Conservation (phyloP, 495 filamentous ascomycete genomes). For the Podospora conica region DNA sequence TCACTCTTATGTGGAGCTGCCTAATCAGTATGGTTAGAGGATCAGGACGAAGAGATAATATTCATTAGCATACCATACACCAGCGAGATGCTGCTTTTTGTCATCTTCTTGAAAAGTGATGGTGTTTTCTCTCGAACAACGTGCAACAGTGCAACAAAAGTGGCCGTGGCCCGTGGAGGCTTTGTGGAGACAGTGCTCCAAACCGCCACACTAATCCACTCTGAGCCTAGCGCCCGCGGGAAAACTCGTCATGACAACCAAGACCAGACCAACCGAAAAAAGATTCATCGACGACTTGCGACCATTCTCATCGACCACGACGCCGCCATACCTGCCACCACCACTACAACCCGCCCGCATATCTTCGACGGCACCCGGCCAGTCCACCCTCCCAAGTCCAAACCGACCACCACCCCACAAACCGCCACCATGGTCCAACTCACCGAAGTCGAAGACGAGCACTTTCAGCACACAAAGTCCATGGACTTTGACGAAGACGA, state of each 20-base stretch:
- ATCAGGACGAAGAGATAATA: not conserved
- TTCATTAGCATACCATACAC: not conserved
- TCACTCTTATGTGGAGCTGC: not conserved
- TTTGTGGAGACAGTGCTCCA: not conserved
- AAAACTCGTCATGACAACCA: slow-evolving; percentile 18
- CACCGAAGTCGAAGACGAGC: slow-evolving; percentile 90
- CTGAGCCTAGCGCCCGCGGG: not conserved
- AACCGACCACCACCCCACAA: slow-evolving; percentile 4
- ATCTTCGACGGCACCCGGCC: not conserved
- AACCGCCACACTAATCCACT: not conserved
- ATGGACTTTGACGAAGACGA: slow-evolving; percentile 64
- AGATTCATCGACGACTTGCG: not conserved
- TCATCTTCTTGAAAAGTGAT: not conserved
- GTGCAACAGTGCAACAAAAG: no score
- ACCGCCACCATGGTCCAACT: slow-evolving; percentile 84
- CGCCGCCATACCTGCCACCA: not conserved
- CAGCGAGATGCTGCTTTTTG: no score
- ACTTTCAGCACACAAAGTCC: slow-evolving; percentile 71
- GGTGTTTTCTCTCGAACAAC: not conserved
- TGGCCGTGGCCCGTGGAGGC: no score
- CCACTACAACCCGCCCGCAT: not conserved
- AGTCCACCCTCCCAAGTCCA: not conserved
- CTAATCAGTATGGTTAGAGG: not conserved
- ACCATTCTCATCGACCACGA: not conserved
- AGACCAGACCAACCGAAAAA: slow-evolving; percentile 4